Percentiles rank a stretch among this genome's conserved stretches.
phyloP scores from a whole-genome alignment of 225 moss, liverwort and hornwort genomes.

The Bryum argenteum region DNA sequence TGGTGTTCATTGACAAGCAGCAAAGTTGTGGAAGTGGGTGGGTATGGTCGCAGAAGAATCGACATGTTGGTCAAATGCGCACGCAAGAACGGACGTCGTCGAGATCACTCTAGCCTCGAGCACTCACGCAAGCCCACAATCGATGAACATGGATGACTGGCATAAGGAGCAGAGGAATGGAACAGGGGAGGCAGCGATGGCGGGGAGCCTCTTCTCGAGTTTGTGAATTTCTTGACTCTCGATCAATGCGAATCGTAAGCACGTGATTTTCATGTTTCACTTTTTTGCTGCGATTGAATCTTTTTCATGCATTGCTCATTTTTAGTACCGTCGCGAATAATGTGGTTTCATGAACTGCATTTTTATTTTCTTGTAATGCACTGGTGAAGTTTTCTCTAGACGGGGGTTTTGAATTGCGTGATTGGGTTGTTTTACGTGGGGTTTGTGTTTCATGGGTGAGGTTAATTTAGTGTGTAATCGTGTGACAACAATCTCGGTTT shows the following conservation, averaged over 20 bases:
- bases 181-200: constrained; percentile 31
- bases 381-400: background rate
- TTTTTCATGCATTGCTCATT: background rate
- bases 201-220: background rate
- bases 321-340: background rate
- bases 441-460: constrained; percentile 16
- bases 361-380: background rate
- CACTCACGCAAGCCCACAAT: background rate
- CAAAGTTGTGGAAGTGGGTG: constrained; percentile 17
- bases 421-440: background rate
- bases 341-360: constrained; percentile 9
- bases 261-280: no score
- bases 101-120: constrained; percentile 16
- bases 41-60: background rate
- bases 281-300: background rate
- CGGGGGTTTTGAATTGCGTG: constrained; percentile 10
- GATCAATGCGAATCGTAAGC: background rate
- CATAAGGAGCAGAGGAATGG: background rate
- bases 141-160: background rate
- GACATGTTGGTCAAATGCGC: no score
- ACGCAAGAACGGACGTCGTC: no score
- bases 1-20: constrained; percentile 5
- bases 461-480: background rate
- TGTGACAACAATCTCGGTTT: no score
- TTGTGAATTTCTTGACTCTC: background rate